phyloP scores from a whole-genome alignment of 192 early-diverging fungal species.

The Coemansia sp. region DNA sequence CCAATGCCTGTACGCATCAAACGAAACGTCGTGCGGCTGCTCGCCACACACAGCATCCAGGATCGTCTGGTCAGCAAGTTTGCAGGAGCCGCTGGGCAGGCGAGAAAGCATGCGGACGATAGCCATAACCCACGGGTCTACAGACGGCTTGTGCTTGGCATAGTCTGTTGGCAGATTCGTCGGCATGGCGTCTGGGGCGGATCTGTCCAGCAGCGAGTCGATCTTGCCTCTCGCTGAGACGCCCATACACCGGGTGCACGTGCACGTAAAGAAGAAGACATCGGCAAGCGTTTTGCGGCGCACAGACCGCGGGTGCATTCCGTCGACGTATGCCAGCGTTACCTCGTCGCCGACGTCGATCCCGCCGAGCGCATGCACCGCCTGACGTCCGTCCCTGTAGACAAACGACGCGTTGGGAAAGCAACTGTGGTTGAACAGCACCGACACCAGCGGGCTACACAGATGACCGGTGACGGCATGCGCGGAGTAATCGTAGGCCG shows the following conservation, averaged over 20 bases:
- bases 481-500: slow-evolving; percentile 12
- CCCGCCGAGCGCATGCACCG: slow-evolving; percentile 29
- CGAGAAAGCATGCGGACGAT: slow-evolving; percentile 5
- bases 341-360: slow-evolving; percentile 32
- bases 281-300: slow-evolving; percentile 15
- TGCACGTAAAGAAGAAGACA: slow-evolving; percentile 49
- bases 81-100: not conserved
- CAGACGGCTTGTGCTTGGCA: slow-evolving; percentile 4
- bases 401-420: slow-evolving; percentile 29
- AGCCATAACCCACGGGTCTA: slow-evolving; percentile 23
- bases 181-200: slow-evolving; percentile 1
- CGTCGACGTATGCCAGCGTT: slow-evolving; percentile 35
- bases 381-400: slow-evolving; percentile 16
- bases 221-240: slow-evolving; percentile 6
- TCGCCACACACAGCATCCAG: slow-evolving; percentile 3
- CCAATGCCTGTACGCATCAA: slow-evolving; percentile 46
- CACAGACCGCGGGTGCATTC: slow-evolving; percentile 22
- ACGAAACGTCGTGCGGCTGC: slow-evolving; percentile 26
- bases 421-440: slow-evolving; percentile 54
- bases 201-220: slow-evolving; percentile 24
- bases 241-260: slow-evolving; percentile 27
- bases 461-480: slow-evolving; percentile 22
- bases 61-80: not conserved
- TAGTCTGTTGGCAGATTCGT: slow-evolving; percentile 28
- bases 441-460: slow-evolving; percentile 40